A percentile compares a stretch with the other conserved stretches of the same genome.
Evolutionary conservation across 345 rosid genomes (phyloP).

Genomic region (Xanthoceras sorbifolium): DNA sequence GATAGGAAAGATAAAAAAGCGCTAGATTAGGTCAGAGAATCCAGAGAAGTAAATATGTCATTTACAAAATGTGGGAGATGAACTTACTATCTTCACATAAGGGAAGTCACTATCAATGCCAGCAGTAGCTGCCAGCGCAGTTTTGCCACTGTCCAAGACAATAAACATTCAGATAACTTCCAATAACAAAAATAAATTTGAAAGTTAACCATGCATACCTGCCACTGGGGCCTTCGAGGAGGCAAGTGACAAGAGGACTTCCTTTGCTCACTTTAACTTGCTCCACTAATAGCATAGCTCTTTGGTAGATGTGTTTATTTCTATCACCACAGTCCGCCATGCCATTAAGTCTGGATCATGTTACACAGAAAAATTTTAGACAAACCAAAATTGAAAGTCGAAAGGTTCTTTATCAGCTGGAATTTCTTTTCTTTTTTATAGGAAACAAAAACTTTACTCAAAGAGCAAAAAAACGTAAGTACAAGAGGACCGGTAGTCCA

Average conservation of each 20-base stretch:
- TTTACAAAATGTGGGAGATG: slow-evolving; percentile 3
- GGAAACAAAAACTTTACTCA: background rate
- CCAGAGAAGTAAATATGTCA: background rate
- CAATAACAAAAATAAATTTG: slow-evolving; percentile 16
- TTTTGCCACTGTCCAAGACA: slow-evolving; percentile 78
- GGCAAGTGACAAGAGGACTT: slow-evolving; percentile 93
- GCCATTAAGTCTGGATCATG: slow-evolving; percentile 70
- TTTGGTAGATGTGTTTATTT: slow-evolving; percentile 77
- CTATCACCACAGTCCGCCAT: slow-evolving; percentile 88
- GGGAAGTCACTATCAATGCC: slow-evolving; percentile 97
- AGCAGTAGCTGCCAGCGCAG: slow-evolving; percentile 94
- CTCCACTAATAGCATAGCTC: slow-evolving; percentile 88
- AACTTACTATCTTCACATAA: slow-evolving; percentile 93
- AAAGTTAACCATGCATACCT: slow-evolving; percentile 49
- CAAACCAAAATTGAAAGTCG: background rate
- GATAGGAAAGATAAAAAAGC: slow-evolving; percentile 12
- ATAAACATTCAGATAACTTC: slow-evolving; percentile 21
- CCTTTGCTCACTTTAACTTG: slow-evolving; percentile 98
- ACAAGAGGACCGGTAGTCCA: background rate
- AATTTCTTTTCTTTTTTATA: background rate
- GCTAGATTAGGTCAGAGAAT: background rate
- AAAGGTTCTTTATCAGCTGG: background rate
- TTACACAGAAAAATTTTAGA: slow-evolving; percentile 16
- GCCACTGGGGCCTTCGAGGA: slow-evolving; percentile 92
- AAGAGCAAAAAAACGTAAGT: background rate